These are phyloP conservation scores for Codiaeum variegatum DNA, from an alignment of 441 rosid species.

Conservation along the genomic window DNA sequence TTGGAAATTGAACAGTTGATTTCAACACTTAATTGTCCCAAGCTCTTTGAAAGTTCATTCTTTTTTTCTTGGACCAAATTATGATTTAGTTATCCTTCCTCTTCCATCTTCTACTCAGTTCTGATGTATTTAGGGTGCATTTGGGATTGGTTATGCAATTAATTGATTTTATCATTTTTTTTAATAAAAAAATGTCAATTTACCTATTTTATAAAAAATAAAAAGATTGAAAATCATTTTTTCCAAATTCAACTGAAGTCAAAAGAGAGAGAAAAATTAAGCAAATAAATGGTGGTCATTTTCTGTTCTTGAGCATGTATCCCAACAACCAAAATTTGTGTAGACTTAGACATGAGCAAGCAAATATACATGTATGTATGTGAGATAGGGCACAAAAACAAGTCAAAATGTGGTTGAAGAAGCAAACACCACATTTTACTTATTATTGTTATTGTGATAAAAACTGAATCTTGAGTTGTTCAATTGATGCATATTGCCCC, in stretches of 20 bases:
- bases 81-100: not conserved
- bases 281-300: not conserved
- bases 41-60: not conserved
- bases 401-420: too few relatives aligned
- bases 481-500: not conserved
- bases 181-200: too few relatives aligned
- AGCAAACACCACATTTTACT: not conserved
- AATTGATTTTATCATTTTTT: too few relatives aligned
- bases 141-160: too few relatives aligned
- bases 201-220: too few relatives aligned
- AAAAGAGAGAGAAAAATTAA: not conserved
- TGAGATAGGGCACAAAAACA: not conserved
- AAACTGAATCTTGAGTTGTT: not conserved
- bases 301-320: not conserved
- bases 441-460: not conserved
- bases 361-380: not conserved
- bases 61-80: not conserved
- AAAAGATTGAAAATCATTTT: too few relatives aligned
- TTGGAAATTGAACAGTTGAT: not conserved
- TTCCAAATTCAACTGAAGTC: too few relatives aligned
- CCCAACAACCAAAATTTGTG: not conserved
- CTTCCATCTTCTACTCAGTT: not conserved
- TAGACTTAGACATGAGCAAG: not conserved
- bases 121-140: not conserved
- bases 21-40: not conserved